Evolutionary conservation across 192 early-diverging fungal species (phyloP).

Genomic region (Oehlia diaphana): DNA sequence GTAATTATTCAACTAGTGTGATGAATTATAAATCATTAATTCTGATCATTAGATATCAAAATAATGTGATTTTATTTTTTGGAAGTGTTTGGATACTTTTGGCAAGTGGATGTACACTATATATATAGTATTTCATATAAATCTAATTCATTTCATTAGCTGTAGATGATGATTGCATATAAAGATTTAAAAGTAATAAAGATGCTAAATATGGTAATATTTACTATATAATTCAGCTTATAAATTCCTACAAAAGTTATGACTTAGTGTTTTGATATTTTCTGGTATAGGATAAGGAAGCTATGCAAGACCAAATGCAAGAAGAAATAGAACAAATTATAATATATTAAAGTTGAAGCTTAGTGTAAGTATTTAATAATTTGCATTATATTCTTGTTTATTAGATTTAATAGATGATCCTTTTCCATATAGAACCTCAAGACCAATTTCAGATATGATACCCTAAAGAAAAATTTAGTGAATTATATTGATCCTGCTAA

Average conservation of each 20-base stretch:
- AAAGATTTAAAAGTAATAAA: not conserved
- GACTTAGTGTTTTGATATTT: slow-evolving; percentile 41
- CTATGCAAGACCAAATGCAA: not conserved
- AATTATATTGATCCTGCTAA: too few relatives aligned
- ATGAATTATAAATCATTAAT: too few relatives aligned
- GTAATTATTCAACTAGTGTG: too few relatives aligned
- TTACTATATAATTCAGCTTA: not conserved
- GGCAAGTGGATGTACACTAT: too few relatives aligned
- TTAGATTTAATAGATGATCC: not conserved
- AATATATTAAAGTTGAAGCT: slow-evolving; percentile 7
- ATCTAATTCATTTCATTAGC: too few relatives aligned
- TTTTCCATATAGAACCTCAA: not conserved
- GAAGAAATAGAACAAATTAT: slow-evolving; percentile 13
- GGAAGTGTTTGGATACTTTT: too few relatives aligned
- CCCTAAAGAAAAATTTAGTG: not conserved
- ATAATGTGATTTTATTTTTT: too few relatives aligned
- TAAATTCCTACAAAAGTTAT: slow-evolving; percentile 36
- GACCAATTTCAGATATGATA: not conserved
- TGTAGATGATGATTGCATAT: too few relatives aligned
- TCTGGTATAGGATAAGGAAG: not conserved
- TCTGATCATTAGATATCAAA: too few relatives aligned
- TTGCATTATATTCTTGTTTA: not conserved
- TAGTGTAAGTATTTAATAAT: slow-evolving; percentile 3
- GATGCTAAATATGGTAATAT: slow-evolving; percentile 6
- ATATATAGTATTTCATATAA: too few relatives aligned